phyloP scores from a whole-genome alignment of 345 rosid genomes.

The Luvunga scandens region DNA sequence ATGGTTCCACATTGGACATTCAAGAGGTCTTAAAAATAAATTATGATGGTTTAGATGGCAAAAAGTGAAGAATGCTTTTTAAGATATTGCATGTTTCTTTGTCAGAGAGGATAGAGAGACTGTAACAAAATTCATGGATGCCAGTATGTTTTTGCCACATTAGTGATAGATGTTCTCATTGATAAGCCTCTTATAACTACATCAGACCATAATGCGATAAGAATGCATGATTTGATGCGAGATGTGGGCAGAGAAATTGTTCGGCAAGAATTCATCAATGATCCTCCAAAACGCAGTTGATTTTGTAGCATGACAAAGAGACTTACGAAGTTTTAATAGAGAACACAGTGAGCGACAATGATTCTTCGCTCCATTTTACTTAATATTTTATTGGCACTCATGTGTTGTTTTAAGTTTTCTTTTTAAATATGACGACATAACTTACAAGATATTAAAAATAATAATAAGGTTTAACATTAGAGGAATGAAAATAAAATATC shows the following conservation, averaged over 20 bases:
- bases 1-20: not conserved
- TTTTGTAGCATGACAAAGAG: constrained; percentile 4
- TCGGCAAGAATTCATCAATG: constrained; percentile 7
- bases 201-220: not conserved
- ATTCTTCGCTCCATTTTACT: too few species aligned
- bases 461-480: too few species aligned
- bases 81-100: constrained; percentile 45
- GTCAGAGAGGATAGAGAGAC: constrained; percentile 14
- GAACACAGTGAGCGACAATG: too few species aligned
- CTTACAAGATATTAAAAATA: too few species aligned
- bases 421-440: too few species aligned
- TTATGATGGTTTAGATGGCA: not conserved
- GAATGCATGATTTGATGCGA: constrained; percentile 41
- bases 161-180: not conserved
- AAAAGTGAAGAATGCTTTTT: constrained; percentile 32
- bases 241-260: constrained; percentile 36
- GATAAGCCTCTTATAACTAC: constrained; percentile 32
- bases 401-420: too few species aligned
- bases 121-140: constrained; percentile 18
- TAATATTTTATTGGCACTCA: too few species aligned
- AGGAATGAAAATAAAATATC: too few species aligned
- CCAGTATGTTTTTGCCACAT: not conserved
- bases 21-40: constrained; percentile 7
- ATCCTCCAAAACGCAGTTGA: constrained; percentile 21
- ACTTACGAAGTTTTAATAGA: too few species aligned